Conservation (phyloP, 2,329 filamentous ascomycete genomes). For the Colletotrichum sp. region DNA sequence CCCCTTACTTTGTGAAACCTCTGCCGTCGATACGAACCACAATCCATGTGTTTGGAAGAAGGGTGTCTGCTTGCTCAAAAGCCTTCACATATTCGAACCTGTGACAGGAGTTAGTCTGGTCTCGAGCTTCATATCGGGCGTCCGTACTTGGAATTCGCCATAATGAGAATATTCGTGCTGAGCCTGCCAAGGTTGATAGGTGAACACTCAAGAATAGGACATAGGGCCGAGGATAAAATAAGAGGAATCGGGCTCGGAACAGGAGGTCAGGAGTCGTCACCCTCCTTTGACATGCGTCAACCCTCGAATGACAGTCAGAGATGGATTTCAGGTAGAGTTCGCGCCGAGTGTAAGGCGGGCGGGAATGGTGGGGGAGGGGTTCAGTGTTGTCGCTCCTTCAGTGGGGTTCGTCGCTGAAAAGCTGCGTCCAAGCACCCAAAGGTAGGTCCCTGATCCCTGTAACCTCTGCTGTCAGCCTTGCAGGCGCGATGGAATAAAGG, state of each 20-base stretch:
- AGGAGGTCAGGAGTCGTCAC: background rate
- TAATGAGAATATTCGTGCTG: slow-evolving; percentile 26
- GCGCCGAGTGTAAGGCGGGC: background rate
- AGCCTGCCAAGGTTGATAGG: background rate
- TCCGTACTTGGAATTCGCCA: slow-evolving; percentile 62
- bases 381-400: background rate
- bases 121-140: background rate
- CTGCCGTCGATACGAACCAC: slow-evolving; percentile 93
- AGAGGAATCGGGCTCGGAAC: background rate
- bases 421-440: background rate
- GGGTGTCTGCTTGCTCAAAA: slow-evolving; percentile 82
- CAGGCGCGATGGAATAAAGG: slow-evolving; percentile 19
- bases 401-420: slow-evolving; percentile 6
- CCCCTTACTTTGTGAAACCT: slow-evolving; percentile 85
- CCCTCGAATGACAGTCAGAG: background rate
- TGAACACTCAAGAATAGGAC: background rate
- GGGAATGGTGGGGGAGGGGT: slow-evolving; percentile 23
- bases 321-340: background rate
- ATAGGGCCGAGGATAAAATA: background rate
- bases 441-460: background rate
- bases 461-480: slow-evolving; percentile 35
- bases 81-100: slow-evolving; percentile 93
- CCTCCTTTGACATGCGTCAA: background rate
- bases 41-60: slow-evolving; percentile 94
- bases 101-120: slow-evolving; percentile 9